Percentiles rank a stretch among this genome's conserved stretches.
Evolutionary conservation across 208 protist genomes (phyloP).

Genomic region (Acanthamoeba sp.): DNA sequence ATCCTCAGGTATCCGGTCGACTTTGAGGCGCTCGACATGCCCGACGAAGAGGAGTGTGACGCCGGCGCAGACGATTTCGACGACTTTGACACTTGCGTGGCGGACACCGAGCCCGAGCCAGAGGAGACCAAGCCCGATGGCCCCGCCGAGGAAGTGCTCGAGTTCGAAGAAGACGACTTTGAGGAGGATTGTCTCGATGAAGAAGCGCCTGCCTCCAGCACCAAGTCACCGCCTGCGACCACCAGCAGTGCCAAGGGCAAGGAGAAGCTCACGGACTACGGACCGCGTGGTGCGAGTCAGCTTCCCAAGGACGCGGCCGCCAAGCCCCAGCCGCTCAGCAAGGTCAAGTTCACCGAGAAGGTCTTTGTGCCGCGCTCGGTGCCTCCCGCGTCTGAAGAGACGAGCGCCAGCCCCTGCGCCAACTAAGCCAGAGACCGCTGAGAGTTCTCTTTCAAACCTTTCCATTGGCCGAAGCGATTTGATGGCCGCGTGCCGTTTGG

Average conservation of each 20-base stretch:
- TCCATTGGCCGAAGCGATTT: too few relatives aligned
- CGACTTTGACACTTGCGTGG: neutral
- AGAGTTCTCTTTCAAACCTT: too few relatives aligned
- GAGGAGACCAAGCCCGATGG: neutral
- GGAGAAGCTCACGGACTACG: neutral
- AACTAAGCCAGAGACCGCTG: too few relatives aligned
- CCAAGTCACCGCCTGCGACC: too few relatives aligned
- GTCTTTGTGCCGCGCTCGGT: neutral
- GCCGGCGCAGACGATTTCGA: conserved; percentile 36
- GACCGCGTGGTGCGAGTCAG: neutral
- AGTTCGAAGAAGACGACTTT: neutral
- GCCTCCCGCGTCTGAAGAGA: too few relatives aligned
- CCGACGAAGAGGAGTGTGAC: neutral
- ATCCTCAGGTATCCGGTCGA: conserved; percentile 13
- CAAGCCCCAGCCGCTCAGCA: neutral
- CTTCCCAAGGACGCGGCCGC: neutral
- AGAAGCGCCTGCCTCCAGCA: neutral
- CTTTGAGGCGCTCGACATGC: conserved; percentile 21
- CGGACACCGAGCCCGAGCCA: neutral
- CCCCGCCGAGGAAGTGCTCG: conserved; percentile 14
- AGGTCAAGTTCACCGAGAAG: neutral
- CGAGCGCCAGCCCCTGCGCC: too few relatives aligned
- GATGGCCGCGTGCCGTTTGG: too few relatives aligned
- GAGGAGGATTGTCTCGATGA: conserved; percentile 9
- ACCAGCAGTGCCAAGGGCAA: neutral